These are phyloP conservation scores for Apiosordaria backusii DNA, from an alignment of 495 filamentous ascomycete species.

Conservation along the genomic window DNA sequence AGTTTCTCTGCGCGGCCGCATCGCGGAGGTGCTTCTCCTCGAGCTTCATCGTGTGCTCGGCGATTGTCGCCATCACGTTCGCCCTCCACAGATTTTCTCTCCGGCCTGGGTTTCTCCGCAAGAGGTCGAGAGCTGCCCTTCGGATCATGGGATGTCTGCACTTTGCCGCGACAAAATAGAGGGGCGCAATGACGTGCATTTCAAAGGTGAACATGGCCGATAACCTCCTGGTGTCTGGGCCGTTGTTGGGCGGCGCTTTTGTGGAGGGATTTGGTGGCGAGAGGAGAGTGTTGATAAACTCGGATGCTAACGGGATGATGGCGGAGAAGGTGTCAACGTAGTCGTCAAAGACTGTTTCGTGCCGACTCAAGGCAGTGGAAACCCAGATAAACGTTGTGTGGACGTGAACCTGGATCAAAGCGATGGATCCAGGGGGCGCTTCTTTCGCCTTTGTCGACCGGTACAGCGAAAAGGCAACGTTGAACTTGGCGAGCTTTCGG, in stretches of 20 bases:
- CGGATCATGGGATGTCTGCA: conserved; percentile 46
- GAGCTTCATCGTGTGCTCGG: conserved; percentile 30
- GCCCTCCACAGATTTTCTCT: conserved; percentile 42
- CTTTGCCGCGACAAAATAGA: conserved; percentile 50
- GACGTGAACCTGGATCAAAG: conserved; percentile 31
- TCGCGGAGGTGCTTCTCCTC: conserved; percentile 32
- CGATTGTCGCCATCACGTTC: conserved; percentile 35
- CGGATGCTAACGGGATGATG: conserved; percentile 34
- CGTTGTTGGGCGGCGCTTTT: conserved; percentile 2
- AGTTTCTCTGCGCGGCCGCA: conserved; percentile 5
- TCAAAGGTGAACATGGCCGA: conserved; percentile 47
- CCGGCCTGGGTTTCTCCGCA: conserved; percentile 32
- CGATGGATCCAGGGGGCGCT: conserved; percentile 25
- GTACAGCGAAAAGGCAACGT: conserved; percentile 35
- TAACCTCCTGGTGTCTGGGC: conserved; percentile 23
- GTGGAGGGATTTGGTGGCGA: conserved; percentile 3
- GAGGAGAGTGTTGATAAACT: conserved; percentile 28
- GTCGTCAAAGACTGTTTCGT: conserved; percentile 39
- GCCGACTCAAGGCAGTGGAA: conserved; percentile 33
- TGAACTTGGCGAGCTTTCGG: conserved; percentile 32
- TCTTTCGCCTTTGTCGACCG: conserved; percentile 21
- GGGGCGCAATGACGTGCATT: conserved; percentile 47
- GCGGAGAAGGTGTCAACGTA: conserved; percentile 36
- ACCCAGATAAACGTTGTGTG: conserved; percentile 36
- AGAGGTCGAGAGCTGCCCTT: conserved; percentile 38